Conservation (phyloP, 257 asterid species). For the Salvia hispanica region DNA sequence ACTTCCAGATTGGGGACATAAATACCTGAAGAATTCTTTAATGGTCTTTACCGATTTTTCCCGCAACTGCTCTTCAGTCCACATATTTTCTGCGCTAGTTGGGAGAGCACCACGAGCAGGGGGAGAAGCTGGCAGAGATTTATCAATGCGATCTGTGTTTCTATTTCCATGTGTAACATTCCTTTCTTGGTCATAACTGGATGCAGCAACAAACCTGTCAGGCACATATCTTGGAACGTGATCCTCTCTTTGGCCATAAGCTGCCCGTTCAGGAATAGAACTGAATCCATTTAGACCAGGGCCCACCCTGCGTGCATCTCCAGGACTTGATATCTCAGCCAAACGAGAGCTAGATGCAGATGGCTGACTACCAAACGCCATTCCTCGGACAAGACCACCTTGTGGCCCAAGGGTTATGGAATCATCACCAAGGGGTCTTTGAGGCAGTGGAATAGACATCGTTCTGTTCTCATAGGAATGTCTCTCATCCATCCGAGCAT, state of each 20-base stretch:
- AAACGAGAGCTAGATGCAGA: slow-evolving; percentile 42
- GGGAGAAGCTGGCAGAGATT: slow-evolving; percentile 42
- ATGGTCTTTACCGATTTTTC: slow-evolving; percentile 73
- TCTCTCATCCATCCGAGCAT: slow-evolving; percentile 60
- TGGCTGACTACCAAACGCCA: slow-evolving; percentile 71
- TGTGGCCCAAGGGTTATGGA: slow-evolving; percentile 91
- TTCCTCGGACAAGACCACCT: slow-evolving; percentile 87
- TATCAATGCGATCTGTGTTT: slow-evolving; percentile 42
- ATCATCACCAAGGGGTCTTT: slow-evolving; percentile 73
- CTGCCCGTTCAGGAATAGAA: slow-evolving; percentile 54
- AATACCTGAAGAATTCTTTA: slow-evolving; percentile 87
- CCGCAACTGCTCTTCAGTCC: slow-evolving; percentile 63
- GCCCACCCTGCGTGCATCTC: slow-evolving; percentile 60
- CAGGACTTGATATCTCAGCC: slow-evolving; percentile 47
- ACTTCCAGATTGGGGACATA: slow-evolving; percentile 30
- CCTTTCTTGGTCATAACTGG: slow-evolving; percentile 49
- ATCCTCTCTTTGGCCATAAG: slow-evolving; percentile 71
- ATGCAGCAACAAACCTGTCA: slow-evolving; percentile 51
- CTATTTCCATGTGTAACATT: slow-evolving; percentile 35
- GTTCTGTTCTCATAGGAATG: slow-evolving; percentile 60
- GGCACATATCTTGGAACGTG: slow-evolving; percentile 47
- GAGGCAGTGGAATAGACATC: slow-evolving; percentile 63
- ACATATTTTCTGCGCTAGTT: slow-evolving; percentile 39
- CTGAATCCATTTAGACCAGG: slow-evolving; percentile 56
- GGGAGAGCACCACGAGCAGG: slow-evolving; percentile 48